Percentiles rank a stretch among this genome's conserved stretches.
These are phyloP conservation scores for Wickerhamiella kurtzmanii DNA, from an alignment of 805 yeast species.

Conservation along the genomic window DNA sequence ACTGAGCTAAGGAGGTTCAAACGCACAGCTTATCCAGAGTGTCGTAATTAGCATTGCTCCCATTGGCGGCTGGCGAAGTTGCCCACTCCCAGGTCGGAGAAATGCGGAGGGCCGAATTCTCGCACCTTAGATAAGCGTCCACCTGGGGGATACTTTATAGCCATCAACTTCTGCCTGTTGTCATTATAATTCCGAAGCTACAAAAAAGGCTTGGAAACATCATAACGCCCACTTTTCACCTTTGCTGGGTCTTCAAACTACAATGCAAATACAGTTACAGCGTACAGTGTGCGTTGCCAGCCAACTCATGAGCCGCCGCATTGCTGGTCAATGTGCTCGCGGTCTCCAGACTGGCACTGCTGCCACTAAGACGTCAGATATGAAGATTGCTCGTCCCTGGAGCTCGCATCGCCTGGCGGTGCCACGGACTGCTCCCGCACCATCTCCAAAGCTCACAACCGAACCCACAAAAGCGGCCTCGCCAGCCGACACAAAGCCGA, in stretches of 20 bases:
- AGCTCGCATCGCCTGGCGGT: constrained; percentile 17
- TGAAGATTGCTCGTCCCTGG: constrained; percentile 19
- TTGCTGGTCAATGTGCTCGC: not conserved
- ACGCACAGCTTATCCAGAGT: not conserved
- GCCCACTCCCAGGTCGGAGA: not conserved
- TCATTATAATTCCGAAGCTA: not conserved
- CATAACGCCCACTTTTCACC: too few species aligned
- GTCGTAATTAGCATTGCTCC: not conserved
- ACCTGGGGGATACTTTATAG: not conserved
- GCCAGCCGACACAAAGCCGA: constrained; percentile 21
- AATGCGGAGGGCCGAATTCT: not conserved
- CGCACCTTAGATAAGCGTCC: not conserved
- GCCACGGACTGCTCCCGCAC: not conserved
- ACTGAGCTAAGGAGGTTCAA: not conserved
- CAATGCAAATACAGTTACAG: not conserved
- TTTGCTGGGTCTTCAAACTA: not conserved
- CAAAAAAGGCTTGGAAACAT: too few species aligned
- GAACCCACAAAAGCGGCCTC: constrained; percentile 1
- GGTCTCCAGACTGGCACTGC: not conserved
- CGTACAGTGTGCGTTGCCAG: not conserved
- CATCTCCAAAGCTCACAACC: not conserved
- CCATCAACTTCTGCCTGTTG: not conserved
- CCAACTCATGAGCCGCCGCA: not conserved
- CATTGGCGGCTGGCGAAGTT: not conserved
- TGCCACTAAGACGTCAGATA: not conserved